phyloP scores from a whole-genome alignment of 1,284 basidiomycete genomes.

The Amylostereum areolatum region DNA sequence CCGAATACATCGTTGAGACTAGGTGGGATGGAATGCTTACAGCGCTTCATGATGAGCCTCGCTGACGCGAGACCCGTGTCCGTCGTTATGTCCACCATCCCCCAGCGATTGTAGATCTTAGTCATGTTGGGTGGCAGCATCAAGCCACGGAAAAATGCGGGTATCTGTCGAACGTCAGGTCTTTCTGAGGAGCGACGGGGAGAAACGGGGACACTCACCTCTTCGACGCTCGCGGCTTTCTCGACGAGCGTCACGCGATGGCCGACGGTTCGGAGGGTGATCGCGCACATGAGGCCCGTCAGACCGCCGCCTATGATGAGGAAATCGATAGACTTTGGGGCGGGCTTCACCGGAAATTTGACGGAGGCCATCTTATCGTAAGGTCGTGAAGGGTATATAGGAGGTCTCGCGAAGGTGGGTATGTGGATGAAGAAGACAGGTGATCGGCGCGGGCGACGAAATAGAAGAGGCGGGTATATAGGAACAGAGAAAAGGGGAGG shows the following conservation, averaged over 20 bases:
- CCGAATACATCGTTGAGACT: conserved; percentile 18
- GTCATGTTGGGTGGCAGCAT: conserved; percentile 51
- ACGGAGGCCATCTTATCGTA: not conserved
- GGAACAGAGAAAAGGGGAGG: no score
- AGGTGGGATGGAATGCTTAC: conserved; percentile 5
- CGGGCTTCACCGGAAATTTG: conserved; percentile 14
- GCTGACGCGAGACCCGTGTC: conserved; percentile 31
- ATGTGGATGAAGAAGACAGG: no score
- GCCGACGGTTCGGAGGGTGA: conserved; percentile 47
- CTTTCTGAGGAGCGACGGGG: not conserved
- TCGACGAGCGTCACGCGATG: conserved; percentile 53
- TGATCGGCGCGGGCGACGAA: no score
- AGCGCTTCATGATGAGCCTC: conserved; percentile 17
- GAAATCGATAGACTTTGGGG: conserved; percentile 35
- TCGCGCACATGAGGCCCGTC: conserved; percentile 47
- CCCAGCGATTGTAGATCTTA: conserved; percentile 54
- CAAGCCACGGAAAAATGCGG: conserved; percentile 30
- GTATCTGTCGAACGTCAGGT: not conserved
- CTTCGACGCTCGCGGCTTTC: conserved; percentile 26
- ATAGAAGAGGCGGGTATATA: no score
- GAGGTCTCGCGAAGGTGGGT: no score
- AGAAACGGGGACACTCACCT: conserved; percentile 21
- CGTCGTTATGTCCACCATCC: conserved; percentile 33
- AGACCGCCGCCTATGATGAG: conserved; percentile 46
- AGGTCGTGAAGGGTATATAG: no score